Conservation (phyloP, 768 basidiomycete species). For the Amanita exitialis region DNA sequence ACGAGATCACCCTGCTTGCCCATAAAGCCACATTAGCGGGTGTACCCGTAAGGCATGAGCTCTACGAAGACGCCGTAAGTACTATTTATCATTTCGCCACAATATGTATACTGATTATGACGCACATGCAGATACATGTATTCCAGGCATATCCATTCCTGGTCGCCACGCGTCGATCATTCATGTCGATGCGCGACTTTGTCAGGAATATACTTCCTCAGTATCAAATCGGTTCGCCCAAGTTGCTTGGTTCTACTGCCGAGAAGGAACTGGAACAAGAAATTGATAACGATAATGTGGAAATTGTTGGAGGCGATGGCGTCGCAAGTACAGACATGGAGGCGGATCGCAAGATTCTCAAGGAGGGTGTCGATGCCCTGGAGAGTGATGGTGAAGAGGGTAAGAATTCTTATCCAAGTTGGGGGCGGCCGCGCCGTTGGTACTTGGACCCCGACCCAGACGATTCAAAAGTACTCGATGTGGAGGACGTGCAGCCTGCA, state of each 20-base stretch:
- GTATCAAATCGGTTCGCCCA: slow-evolving; percentile 37
- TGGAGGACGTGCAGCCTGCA: not conserved
- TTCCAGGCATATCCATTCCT: slow-evolving; percentile 87
- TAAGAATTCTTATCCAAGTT: slow-evolving; percentile 35
- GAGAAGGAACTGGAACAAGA: slow-evolving; percentile 60
- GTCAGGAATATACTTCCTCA: slow-evolving; percentile 50
- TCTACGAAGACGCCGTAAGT: slow-evolving; percentile 85
- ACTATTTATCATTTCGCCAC: not conserved
- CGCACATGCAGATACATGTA: slow-evolving; percentile 59
- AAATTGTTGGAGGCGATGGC: slow-evolving; percentile 70
- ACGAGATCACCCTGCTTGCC: slow-evolving; percentile 85
- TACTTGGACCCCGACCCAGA: slow-evolving; percentile 12
- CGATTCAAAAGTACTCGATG: slow-evolving; percentile 9
- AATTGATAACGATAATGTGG: slow-evolving; percentile 55
- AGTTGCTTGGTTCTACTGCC: slow-evolving; percentile 39
- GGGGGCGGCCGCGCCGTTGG: slow-evolving; percentile 32
- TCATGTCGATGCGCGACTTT: slow-evolving; percentile 62
- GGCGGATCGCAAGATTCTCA: slow-evolving; percentile 29
- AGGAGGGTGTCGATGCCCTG: slow-evolving; percentile 14
- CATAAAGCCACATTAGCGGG: slow-evolving; percentile 88
- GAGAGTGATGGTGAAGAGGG: slow-evolving; percentile 24
- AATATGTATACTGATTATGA: slow-evolving; percentile 4
- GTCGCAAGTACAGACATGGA: slow-evolving; percentile 36
- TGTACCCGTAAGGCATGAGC: slow-evolving; percentile 77
- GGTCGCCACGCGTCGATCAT: slow-evolving; percentile 52